These are phyloP conservation scores for Chlamydomonas reinhardtii DNA, from an alignment of 163 green algal species.

Conservation along the genomic window DNA sequence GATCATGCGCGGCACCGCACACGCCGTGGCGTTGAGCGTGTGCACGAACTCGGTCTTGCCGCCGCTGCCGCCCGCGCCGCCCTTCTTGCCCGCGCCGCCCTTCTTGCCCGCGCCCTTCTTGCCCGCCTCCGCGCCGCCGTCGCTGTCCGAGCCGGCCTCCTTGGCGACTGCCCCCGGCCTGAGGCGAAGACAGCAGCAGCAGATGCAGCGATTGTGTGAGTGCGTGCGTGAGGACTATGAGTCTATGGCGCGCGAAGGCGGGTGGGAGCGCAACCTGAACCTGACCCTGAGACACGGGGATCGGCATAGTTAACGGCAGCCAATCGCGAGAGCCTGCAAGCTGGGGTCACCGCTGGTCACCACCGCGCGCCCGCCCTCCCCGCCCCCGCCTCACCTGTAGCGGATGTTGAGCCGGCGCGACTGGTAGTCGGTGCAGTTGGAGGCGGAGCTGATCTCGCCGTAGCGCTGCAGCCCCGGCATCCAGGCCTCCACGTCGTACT, in stretches of 20 bases:
- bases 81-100: conserved; percentile 68
- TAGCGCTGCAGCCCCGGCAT: conserved; percentile 97
- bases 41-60: conserved; percentile 92
- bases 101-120: conserved; percentile 8
- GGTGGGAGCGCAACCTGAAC: no score
- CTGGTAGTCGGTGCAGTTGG: conserved; percentile 99
- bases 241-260: no score
- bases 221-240: no score
- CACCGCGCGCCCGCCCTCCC: no score
- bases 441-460: conserved; percentile 95
- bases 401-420: conserved; percentile 84
- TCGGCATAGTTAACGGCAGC: no score
- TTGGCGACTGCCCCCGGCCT: neutral
- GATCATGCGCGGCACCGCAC: conserved; percentile 97
- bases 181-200: neutral
- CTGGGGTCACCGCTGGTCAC: no score
- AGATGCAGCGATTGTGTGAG: no score
- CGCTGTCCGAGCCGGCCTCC: neutral
- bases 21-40: conserved; percentile 98
- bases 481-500: conserved; percentile 99
- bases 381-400: conserved; percentile 33
- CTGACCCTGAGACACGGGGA: no score
- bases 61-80: conserved; percentile 9
- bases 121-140: neutral
- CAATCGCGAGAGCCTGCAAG: no score